Evolutionary conservation across 805 yeast genomes (phyloP), one percentile per base, ranked within the genome.

Genomic region (Candida quercuum): DNA sequence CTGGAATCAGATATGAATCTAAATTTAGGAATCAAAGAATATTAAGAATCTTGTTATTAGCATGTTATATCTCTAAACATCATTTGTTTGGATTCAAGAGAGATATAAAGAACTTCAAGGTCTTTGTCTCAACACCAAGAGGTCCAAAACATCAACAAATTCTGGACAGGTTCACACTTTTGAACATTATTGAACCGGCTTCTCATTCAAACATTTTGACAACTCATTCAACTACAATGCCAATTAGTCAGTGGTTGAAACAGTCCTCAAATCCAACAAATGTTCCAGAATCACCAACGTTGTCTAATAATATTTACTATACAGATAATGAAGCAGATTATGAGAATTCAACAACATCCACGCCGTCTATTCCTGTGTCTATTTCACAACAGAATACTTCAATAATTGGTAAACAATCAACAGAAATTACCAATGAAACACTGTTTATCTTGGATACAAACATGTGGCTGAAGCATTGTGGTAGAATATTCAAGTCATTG

Each of bases 381-480:
- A 22, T 29, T 16, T 9, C 37, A 6, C 43, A 32, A 10, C 33
- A 32, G 25, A 45, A 36, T 38, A 38, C 35, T 29, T 32, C 19
- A 15, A 25, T 16, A 4, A 29, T 29, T 12, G n/a, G 7, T 13
- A 6, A 8, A 13, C 32, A 29, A n/a, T 7, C 32, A 5, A 18
- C 16, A 41, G 37, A 33, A 24, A 32, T 42, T 15, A 35, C 33
- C 11, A 21, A 15, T 12, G 39, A 42, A 17, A 78, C 86, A 0
- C 69, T 68, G 48, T 68, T 82, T 38, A 74, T 86, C 1, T 63
- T 84, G 39, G 94, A 84, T 58, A 83, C 93, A 2, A 83, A 85
- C 46, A 76, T 82, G 40, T 84, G 91, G 89, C 62, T 84, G 45
- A 81, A 83, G 49, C 89, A 82, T 51, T 82, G 88, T 56, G 94